A percentile compares a stretch with the other conserved stretches of the same genome.
Conservation (phyloP, 768 basidiomycete species). For the Pholiota conissans region DNA sequence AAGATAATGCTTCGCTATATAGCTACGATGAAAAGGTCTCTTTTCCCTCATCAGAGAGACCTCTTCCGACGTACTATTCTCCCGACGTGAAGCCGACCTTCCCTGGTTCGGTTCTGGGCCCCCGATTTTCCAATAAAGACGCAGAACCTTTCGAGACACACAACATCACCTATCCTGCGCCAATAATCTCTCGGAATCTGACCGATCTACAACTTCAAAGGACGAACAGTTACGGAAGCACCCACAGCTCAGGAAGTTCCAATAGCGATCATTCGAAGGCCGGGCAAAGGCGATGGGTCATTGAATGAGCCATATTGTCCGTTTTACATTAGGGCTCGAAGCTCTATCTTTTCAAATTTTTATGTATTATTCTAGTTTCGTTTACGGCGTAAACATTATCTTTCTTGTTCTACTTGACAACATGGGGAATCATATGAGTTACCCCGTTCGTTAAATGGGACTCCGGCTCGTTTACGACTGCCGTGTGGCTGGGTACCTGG, state of each 20-base stretch:
- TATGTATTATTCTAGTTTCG: conserved; percentile 16
- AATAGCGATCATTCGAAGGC: conserved; percentile 30
- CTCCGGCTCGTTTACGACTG: conserved; percentile 59
- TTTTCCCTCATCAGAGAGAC: conserved; percentile 56
- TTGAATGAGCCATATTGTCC: conserved; percentile 41
- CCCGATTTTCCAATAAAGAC: conserved; percentile 46
- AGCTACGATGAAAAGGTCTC: conserved; percentile 56
- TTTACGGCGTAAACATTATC: conserved; percentile 10
- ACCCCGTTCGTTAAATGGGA: conserved; percentile 52
- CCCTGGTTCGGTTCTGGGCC: conserved; percentile 35
- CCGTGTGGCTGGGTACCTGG: conserved; percentile 55
- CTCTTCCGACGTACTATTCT: conserved; percentile 55
- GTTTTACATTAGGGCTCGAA: conserved; percentile 6
- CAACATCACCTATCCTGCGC: conserved; percentile 30
- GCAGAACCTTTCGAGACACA: conserved; percentile 40
- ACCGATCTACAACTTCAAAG: conserved; percentile 31
- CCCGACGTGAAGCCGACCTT: conserved; percentile 35
- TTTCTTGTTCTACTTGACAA: conserved; percentile 22
- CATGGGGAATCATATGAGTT: conserved; percentile 46
- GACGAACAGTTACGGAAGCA: conserved; percentile 36
- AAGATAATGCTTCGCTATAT: conserved; percentile 22
- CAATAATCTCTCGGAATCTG: conserved; percentile 35
- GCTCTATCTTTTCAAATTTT: conserved; percentile 9
- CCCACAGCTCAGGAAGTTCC: conserved; percentile 38
- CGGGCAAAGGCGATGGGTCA: conserved; percentile 52